These are phyloP conservation scores for Phascolomyces articulosus DNA, from an alignment of 371 early-diverging fungal genomes.

Conservation along the genomic window DNA sequence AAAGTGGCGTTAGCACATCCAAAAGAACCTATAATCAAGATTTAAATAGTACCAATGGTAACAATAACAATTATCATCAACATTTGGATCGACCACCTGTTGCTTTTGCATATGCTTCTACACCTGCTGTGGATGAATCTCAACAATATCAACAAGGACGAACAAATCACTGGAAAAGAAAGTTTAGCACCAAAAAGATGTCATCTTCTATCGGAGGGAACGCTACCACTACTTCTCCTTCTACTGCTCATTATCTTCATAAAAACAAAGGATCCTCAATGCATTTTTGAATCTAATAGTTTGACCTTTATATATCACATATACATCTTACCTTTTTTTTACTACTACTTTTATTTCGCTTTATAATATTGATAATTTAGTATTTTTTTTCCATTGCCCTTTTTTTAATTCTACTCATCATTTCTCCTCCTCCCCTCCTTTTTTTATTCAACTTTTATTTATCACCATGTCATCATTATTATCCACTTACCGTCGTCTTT, in stretches of 20 bases:
- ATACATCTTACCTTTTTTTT: too few species aligned
- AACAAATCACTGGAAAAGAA: not conserved
- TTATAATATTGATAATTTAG: too few species aligned
- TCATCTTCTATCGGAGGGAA: not conserved
- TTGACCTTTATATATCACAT: too few species aligned
- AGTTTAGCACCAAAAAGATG: not conserved
- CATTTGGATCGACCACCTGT: conserved; percentile 9
- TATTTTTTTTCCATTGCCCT: too few species aligned
- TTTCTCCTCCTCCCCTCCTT: too few species aligned
- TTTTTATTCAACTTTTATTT: too few species aligned
- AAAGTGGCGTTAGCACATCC: conserved; percentile 5
- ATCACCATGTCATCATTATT: too few species aligned
- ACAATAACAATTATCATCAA: not conserved
- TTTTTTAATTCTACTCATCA: too few species aligned
- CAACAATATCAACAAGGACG: not conserved
- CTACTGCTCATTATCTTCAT: too few species aligned
- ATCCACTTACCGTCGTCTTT: too few species aligned
- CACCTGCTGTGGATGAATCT: conserved; percentile 6
- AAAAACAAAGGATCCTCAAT: not conserved
- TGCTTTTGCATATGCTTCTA: conserved; percentile 24
- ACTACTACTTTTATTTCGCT: too few species aligned
- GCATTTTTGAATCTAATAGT: not conserved
- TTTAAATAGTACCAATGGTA: not conserved
- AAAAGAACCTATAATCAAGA: not conserved
- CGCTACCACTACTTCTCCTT: too few species aligned